phyloP scores from a whole-genome alignment of 768 basidiomycete species.

The Boletales sp. region DNA sequence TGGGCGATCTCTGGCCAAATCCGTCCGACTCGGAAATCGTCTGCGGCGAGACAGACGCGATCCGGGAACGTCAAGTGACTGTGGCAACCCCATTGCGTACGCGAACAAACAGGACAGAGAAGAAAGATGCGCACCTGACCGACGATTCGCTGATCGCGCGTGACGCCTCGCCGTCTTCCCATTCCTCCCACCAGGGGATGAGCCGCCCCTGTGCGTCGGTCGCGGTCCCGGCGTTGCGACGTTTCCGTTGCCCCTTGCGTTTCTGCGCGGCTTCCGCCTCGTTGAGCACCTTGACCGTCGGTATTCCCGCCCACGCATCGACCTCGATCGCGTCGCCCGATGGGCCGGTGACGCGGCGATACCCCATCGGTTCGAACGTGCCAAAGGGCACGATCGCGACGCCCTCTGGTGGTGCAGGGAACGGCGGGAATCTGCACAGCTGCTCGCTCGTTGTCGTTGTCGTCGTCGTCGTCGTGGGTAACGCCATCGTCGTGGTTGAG shows the following conservation, averaged over 20 bases:
- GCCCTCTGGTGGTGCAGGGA: slow-evolving; percentile 40
- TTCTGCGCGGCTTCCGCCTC: slow-evolving; percentile 18
- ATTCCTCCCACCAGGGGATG: slow-evolving; percentile 33
- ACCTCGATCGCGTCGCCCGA: slow-evolving; percentile 23
- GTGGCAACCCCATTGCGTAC: not conserved
- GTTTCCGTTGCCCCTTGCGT: slow-evolving; percentile 13
- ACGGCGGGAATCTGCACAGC: slow-evolving; percentile 41
- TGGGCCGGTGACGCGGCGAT: slow-evolving; percentile 3
- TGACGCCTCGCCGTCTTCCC: slow-evolving; percentile 24
- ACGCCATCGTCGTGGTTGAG: not conserved
- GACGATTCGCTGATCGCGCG: slow-evolving; percentile 19
- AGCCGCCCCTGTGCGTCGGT: slow-evolving; percentile 17
- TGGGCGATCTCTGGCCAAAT: slow-evolving; percentile 27
- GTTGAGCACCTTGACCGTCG: slow-evolving; percentile 24
- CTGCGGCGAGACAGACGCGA: slow-evolving; percentile 26
- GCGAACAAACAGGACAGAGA: too few relatives aligned
- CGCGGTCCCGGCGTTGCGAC: slow-evolving; percentile 19
- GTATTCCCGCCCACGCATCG: slow-evolving; percentile 20
- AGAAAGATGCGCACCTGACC: slow-evolving; percentile 30
- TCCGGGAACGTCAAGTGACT: slow-evolving; percentile 14
- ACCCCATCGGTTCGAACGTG: slow-evolving; percentile 33
- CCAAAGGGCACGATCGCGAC: slow-evolving; percentile 42
- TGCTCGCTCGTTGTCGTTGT: not conserved
- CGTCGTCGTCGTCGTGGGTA: not conserved
- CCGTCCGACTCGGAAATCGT: slow-evolving; percentile 30